Conservation (phyloP, 768 basidiomycete genomes). For the Phaffia tasmanica region DNA sequence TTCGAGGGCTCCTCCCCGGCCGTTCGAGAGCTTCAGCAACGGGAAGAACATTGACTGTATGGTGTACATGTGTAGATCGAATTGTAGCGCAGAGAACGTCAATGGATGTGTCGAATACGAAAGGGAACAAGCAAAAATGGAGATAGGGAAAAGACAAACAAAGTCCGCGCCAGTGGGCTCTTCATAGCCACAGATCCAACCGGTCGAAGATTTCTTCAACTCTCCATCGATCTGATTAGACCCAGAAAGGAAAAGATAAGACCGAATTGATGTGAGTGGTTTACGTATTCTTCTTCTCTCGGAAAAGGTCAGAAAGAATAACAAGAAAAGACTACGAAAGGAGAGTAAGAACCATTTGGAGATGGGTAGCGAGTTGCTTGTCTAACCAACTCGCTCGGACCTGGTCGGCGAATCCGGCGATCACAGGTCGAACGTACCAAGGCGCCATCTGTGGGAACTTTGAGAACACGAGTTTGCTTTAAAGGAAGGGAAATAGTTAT, state of each 20-base stretch:
- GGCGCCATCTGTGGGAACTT: slow-evolving; percentile 23
- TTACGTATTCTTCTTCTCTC: too few species aligned
- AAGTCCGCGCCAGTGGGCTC: slow-evolving; percentile 22
- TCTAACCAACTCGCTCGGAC: slow-evolving; percentile 23
- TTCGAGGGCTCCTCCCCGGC: slow-evolving; percentile 10
- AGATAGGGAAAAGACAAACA: slow-evolving; percentile 1
- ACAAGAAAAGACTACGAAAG: too few species aligned
- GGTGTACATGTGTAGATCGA: background rate
- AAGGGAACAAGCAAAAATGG: background rate
- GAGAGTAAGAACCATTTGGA: slow-evolving; percentile 9
- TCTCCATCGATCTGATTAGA: slow-evolving; percentile 19
- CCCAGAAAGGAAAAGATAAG: background rate
- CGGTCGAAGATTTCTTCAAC: slow-evolving; percentile 8
- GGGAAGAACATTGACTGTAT: slow-evolving; percentile 16
- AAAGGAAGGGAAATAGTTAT: slow-evolving; percentile 9
- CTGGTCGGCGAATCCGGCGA: slow-evolving; percentile 15
- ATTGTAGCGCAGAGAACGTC: background rate
- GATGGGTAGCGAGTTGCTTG: slow-evolving; percentile 11
- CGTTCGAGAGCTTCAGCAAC: slow-evolving; percentile 5
- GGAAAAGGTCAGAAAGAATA: background rate
- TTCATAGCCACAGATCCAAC: slow-evolving; percentile 15
- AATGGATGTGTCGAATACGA: background rate
- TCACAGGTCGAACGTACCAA: slow-evolving; percentile 23
- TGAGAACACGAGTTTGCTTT: slow-evolving; percentile 25
- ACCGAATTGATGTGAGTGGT: too few species aligned